Conservation (phyloP, 2,329 filamentous ascomycete species). For the Claviceps maximensis region DNA sequence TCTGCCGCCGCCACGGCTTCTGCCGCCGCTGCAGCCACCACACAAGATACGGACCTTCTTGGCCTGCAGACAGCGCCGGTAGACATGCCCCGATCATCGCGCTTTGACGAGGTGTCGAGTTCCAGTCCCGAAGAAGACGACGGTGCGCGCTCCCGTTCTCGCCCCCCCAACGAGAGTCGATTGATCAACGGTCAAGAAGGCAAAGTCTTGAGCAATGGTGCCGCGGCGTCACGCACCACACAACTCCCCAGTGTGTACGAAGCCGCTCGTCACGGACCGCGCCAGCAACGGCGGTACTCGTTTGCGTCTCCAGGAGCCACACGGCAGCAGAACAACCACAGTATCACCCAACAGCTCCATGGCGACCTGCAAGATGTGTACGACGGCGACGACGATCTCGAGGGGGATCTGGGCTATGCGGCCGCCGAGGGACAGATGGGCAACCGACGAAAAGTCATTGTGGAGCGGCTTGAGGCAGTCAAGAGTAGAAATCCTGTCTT, state of each 20-base stretch:
- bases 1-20: constrained; percentile 18
- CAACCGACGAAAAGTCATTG: constrained; percentile 85
- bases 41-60: constrained; percentile 47
- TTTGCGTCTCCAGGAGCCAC: constrained; percentile 35
- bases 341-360: constrained; percentile 40
- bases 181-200: constrained; percentile 11
- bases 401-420: constrained; percentile 88
- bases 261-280: constrained; percentile 27
- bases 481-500: constrained; percentile 94
- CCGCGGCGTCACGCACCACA: constrained; percentile 23
- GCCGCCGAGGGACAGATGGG: constrained; percentile 90
- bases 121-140: constrained; percentile 31
- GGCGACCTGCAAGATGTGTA: constrained; percentile 41
- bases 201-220: constrained; percentile 17
- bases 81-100: constrained; percentile 60
- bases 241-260: constrained; percentile 30
- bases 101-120: constrained; percentile 50
- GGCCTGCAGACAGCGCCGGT: constrained; percentile 46
- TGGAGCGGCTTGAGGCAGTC: constrained; percentile 88
- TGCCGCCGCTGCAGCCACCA: constrained; percentile 16
- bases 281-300: constrained; percentile 39
- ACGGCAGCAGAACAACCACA: constrained; percentile 34
- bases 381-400: constrained; percentile 64
- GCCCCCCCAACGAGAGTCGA: constrained; percentile 15
- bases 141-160: constrained; percentile 25